Evolutionary conservation across 176 grass and related monocot species (phyloP).

Genomic region (Thinopyrum elongatum): DNA sequence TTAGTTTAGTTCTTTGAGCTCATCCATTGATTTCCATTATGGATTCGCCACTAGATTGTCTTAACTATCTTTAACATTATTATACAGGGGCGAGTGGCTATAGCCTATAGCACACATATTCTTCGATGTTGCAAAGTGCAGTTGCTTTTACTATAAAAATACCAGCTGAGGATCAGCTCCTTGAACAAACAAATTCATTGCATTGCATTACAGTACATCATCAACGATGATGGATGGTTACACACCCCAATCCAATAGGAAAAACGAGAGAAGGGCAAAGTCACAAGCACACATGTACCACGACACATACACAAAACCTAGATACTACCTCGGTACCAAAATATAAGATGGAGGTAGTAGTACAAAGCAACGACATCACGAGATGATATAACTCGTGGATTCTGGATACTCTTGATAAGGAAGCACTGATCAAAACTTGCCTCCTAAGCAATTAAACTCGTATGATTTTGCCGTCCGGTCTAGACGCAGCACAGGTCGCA

Average conservation of each 20-base stretch:
- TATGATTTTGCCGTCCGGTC: background rate
- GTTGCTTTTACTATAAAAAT: no score
- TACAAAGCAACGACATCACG: no score
- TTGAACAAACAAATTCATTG: background rate
- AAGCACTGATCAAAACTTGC: background rate
- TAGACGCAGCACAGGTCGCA: conserved; percentile 46
- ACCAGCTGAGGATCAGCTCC: background rate
- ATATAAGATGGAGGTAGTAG: no score
- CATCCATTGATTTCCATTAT: no score
- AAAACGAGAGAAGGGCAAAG: background rate
- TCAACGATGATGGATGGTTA: background rate
- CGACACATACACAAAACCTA: no score
- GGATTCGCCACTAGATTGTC: background rate
- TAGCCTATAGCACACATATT: no score
- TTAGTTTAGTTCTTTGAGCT: no score
- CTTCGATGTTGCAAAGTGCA: no score
- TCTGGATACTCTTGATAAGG: background rate
- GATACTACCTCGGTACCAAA: no score
- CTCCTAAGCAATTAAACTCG: background rate
- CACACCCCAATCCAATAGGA: background rate
- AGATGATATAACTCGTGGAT: background rate
- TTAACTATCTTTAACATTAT: background rate
- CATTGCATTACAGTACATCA: background rate
- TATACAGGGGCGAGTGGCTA: no score
- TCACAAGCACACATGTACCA: background rate